Evolutionary conservation across 2,329 filamentous ascomycete species (phyloP), one percentile per base, ranked within the genome.

Genomic region (Myriosclerotinia curreyana): DNA sequence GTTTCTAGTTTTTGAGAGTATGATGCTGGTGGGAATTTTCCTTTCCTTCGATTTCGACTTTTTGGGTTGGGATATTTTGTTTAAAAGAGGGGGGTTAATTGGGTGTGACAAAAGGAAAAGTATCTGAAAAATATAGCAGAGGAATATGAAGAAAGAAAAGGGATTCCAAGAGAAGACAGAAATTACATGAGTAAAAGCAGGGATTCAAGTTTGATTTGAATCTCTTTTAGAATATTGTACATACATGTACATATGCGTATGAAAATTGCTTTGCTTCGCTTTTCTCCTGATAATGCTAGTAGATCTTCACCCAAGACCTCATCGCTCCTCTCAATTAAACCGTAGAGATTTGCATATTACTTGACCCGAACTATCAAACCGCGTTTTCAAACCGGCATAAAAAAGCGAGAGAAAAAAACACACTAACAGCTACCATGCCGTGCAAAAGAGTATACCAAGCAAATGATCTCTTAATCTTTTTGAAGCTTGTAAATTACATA

Each of bases 401-500:
- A 15, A 46, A 31, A n/a, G 11, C 14, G 22, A 44, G 25, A 38
- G 15, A n/a, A 9, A 46, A 17, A 46, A 46, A 56, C 40, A 56
- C 38, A 56, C 40, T 20, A 17, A 56, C 11, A 11, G 25, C 40
- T 56, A n/a, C 40, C 20, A 56, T 34, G 54, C 25, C 40, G 22
- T 46, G 40, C 20, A n/a, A 46, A 44, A 15, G 28, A 56, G 20
- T 28, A 17, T 51, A 34, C 20, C 28, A 11, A 46, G 22, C 11
- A 34, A 31, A 56, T 56, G 25, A 56, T 56, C 28, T 34, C 48
- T 25, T 53, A 14, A 53, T 61, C 36, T 52, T 50, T 25, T 28
- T 42, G 48, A 40, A 36, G 48, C 59, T 53, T 22, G n/a, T 53
- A 61, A 52, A 61, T 61, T 61, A 52, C 48, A 62, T 36, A 54